Evolutionary conservation across 371 early-diverging fungal genomes (phyloP).

Genomic region (Rhizopus microsporus): DNA sequence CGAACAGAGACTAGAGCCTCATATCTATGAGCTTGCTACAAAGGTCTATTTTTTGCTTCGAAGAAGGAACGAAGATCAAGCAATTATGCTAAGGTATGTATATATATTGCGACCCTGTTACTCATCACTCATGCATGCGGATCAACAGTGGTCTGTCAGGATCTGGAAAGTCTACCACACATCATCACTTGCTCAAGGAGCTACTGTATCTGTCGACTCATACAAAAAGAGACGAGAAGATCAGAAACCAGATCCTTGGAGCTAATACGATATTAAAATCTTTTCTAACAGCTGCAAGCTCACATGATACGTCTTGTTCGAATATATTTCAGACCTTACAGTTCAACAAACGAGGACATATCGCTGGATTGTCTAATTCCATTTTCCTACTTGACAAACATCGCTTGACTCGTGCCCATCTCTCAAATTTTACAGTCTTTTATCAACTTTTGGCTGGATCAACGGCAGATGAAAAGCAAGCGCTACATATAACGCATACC

Average conservation of each 20-base stretch:
- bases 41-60: conserved; percentile 41
- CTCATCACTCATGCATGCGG: not conserved
- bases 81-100: conserved; percentile 36
- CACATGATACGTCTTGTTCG: conserved; percentile 66
- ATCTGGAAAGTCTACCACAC: conserved; percentile 76
- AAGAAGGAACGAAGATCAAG: conserved; percentile 38
- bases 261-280: conserved; percentile 64
- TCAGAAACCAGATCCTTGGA: conserved; percentile 59
- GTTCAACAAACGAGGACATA: conserved; percentile 75
- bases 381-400: conserved; percentile 81
- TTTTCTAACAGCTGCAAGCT: conserved; percentile 59
- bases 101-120: not conserved
- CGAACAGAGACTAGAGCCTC: conserved; percentile 28
- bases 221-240: conserved; percentile 56
- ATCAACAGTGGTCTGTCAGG: conserved; percentile 66
- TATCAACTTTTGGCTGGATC: conserved; percentile 74
- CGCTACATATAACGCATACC: conserved; percentile 56
- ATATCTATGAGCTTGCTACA: conserved; percentile 48
- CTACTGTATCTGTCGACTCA: conserved; percentile 60
- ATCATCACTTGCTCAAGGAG: conserved; percentile 64
- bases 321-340: conserved; percentile 81
- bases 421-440: conserved; percentile 82
- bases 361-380: conserved; percentile 78
- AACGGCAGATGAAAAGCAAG: conserved; percentile 57
- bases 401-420: conserved; percentile 58